A percentile compares a stretch with the other conserved stretches of the same genome.
Evolutionary conservation across 192 early-diverging fungal genomes (phyloP).

Genomic region (Globomyces pollinis-pini): DNA sequence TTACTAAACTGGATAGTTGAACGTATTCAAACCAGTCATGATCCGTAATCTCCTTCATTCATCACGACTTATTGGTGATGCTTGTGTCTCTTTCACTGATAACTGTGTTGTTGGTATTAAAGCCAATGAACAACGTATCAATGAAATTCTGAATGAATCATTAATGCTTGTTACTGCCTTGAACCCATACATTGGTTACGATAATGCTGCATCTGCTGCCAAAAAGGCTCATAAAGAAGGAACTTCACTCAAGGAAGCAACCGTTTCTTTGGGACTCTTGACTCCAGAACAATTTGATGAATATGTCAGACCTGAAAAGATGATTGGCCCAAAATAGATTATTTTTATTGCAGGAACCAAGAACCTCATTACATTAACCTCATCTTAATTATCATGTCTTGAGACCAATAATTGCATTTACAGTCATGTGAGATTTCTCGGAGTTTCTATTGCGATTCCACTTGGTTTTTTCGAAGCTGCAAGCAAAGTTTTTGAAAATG

Average conservation of each 20-base stretch:
- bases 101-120: slow-evolving; percentile 95
- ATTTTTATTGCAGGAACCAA: too few relatives aligned
- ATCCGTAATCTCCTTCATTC: slow-evolving; percentile 97
- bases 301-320: slow-evolving; percentile 84
- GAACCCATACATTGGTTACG: slow-evolving; percentile 91
- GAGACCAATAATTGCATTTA: too few relatives aligned
- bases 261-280: slow-evolving; percentile 75
- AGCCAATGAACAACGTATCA: slow-evolving; percentile 88
- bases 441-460: too few relatives aligned
- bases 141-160: slow-evolving; percentile 78
- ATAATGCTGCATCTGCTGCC: slow-evolving; percentile 81
- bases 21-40: slow-evolving; percentile 99
- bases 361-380: background rate
- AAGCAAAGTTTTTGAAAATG: too few relatives aligned
- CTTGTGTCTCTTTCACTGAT: slow-evolving; percentile 82
- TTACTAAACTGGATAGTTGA: slow-evolving; percentile 55
- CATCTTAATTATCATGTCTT: too few relatives aligned
- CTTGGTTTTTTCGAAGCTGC: too few relatives aligned
- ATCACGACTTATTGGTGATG: slow-evolving; percentile 78
- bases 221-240: slow-evolving; percentile 98
- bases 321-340: slow-evolving; percentile 35
- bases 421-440: too few relatives aligned
- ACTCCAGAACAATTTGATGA: slow-evolving; percentile 89
- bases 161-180: slow-evolving; percentile 98
- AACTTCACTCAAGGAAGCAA: slow-evolving; percentile 84